Conservation (phyloP, 192 early-diverging fungal genomes). For the Haplosporangium gracile region DNA sequence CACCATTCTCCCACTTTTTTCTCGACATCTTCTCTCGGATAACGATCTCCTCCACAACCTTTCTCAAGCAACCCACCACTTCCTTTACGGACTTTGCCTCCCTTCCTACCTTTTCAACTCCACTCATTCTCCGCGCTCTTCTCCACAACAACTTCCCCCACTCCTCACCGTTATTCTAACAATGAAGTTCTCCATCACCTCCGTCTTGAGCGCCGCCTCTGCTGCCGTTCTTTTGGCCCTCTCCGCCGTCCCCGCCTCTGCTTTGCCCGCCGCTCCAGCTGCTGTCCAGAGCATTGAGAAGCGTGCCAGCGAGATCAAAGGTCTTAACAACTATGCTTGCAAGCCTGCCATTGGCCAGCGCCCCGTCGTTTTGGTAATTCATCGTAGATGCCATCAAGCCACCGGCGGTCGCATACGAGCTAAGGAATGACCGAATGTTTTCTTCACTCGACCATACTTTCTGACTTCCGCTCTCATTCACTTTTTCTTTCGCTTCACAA, state of each 20-base stretch:
- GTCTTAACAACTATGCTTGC: conserved; percentile 36
- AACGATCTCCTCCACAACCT: neutral
- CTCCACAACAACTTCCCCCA: neutral
- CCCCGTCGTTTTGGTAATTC: conserved; percentile 11
- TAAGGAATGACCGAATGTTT: no score
- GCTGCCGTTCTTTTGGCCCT: neutral
- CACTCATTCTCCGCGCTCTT: neutral
- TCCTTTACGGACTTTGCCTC: conserved; percentile 9
- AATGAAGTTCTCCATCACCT: conserved; percentile 36
- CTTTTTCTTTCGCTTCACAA: no score
- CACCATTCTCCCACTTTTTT: neutral
- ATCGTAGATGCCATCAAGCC: no score
- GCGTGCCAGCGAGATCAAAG: conserved; percentile 8
- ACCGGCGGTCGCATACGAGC: no score
- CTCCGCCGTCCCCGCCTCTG: neutral
- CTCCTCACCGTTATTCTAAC: neutral
- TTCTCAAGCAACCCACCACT: conserved; percentile 13
- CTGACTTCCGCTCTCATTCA: no score
- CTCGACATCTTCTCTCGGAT: conserved; percentile 1
- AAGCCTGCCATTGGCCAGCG: conserved; percentile 27
- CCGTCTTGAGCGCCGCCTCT: conserved; percentile 7
- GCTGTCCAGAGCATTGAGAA: conserved; percentile 19
- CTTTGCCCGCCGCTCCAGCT: conserved; percentile 1
- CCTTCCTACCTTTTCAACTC: neutral
- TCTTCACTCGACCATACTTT: no score